Evolutionary conservation across 164 flowering plant species (phyloP).

Genomic region (Stephania yunnanensis): DNA sequence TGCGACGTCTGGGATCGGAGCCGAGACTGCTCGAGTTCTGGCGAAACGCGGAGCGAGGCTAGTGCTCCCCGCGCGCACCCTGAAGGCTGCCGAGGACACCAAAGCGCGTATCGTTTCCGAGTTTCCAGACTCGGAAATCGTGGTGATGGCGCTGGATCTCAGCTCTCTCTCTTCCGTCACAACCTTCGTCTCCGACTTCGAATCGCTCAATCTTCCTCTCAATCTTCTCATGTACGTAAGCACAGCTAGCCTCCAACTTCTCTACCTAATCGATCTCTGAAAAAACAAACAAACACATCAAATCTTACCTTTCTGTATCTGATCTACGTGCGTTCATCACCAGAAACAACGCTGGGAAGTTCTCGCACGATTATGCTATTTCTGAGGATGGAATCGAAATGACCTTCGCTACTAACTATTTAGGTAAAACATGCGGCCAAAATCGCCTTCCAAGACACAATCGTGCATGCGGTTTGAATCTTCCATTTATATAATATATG

Average conservation of each 20-base stretch:
- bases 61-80: constrained; percentile 70
- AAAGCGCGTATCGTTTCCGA: constrained; percentile 60
- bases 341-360: constrained; percentile 97
- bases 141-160: constrained; percentile 81
- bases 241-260: background rate
- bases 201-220: constrained; percentile 18
- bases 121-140: constrained; percentile 54
- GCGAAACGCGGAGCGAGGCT: constrained; percentile 81
- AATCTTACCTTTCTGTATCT: background rate
- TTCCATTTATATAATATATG: no score
- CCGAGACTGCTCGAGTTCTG: constrained; percentile 87
- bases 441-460: no score
- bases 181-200: constrained; percentile 23
- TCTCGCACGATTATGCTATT: constrained; percentile 58
- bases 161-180: constrained; percentile 73
- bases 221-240: constrained; percentile 25
- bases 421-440: background rate
- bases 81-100: constrained; percentile 79
- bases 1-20: constrained; percentile 98
- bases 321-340: background rate
- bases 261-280: background rate
- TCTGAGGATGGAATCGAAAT: constrained; percentile 93
- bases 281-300: background rate
- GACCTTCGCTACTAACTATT: constrained; percentile 93
- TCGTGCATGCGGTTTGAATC: no score